Evolutionary conservation across 2,329 filamentous ascomycete species (phyloP).

Genomic region (Sporothrix protearum): DNA sequence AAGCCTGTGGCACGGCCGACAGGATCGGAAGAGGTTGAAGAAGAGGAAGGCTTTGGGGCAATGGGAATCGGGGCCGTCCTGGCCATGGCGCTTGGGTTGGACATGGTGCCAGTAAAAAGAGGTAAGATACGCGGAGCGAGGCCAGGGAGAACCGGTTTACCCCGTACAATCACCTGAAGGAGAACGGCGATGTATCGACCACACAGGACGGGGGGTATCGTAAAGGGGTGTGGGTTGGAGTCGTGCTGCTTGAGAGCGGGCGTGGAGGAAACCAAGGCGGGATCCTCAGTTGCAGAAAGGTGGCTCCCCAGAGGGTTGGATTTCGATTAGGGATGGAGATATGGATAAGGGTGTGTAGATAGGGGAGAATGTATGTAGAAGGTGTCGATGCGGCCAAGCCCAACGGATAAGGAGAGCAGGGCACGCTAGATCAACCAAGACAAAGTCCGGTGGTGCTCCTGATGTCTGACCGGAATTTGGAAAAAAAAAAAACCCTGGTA

Average conservation of each 20-base stretch:
- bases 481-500: neutral
- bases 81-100: slow-evolving; percentile 51
- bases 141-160: slow-evolving; percentile 11
- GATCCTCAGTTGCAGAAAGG: neutral
- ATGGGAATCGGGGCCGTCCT: slow-evolving; percentile 65
- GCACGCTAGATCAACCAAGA: slow-evolving; percentile 1
- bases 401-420: slow-evolving; percentile 15
- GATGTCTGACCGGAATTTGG: slow-evolving; percentile 8
- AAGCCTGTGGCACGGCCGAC: slow-evolving; percentile 22
- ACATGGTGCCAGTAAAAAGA: slow-evolving; percentile 44
- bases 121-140: neutral
- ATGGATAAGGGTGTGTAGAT: slow-evolving; percentile 19
- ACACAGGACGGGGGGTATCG: slow-evolving; percentile 9
- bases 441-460: slow-evolving; percentile 9
- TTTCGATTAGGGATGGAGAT: neutral
- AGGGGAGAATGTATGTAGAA: neutral
- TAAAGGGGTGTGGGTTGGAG: slow-evolving; percentile 13
- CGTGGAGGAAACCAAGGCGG: slow-evolving; percentile 4
- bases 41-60: slow-evolving; percentile 51
- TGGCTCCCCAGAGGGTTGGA: neutral
- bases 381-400: slow-evolving; percentile 5
- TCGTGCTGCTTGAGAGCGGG: neutral
- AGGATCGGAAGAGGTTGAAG: slow-evolving; percentile 39
- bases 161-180: neutral
- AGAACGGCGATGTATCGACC: slow-evolving; percentile 17